Evolutionary conservation across 2,329 filamentous ascomycete genomes (phyloP).

Genomic region (Stagonosporopsis cucurbitacearum): DNA sequence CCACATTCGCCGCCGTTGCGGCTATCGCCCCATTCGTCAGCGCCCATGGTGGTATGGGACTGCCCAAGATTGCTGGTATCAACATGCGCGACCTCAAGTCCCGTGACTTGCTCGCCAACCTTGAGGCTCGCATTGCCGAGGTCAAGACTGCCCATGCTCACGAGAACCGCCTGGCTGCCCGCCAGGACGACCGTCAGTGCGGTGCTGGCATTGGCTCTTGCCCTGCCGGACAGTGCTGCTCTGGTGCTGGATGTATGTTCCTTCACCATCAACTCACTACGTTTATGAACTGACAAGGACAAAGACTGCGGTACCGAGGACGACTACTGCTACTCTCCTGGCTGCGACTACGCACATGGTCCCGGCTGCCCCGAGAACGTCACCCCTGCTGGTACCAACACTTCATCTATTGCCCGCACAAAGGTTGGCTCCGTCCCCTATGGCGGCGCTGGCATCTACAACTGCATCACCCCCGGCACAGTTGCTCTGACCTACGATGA

Average conservation of each 20-base stretch:
- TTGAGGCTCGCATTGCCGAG: slow-evolving; percentile 35
- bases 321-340: slow-evolving; percentile 66
- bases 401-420: slow-evolving; percentile 59
- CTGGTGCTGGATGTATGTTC: slow-evolving; percentile 38
- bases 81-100: slow-evolving; percentile 46
- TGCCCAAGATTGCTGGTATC: slow-evolving; percentile 45
- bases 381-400: slow-evolving; percentile 62
- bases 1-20: slow-evolving; percentile 38
- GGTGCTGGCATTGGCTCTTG: slow-evolving; percentile 41
- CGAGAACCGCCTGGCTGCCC: slow-evolving; percentile 27
- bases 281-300: slow-evolving; percentile 17
- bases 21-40: slow-evolving; percentile 39
- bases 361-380: slow-evolving; percentile 66
- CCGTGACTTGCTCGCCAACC: slow-evolving; percentile 38
- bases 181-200: slow-evolving; percentile 45
- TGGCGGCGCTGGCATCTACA: slow-evolving; percentile 63
- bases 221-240: slow-evolving; percentile 46
- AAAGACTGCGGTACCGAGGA: slow-evolving; percentile 59
- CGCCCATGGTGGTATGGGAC: slow-evolving; percentile 39
- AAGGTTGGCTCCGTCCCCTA: slow-evolving; percentile 63
- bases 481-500: slow-evolving; percentile 73
- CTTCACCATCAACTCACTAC: neutral
- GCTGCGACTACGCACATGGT: slow-evolving; percentile 68
- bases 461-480: slow-evolving; percentile 60
- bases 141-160: slow-evolving; percentile 30